Evolutionary conservation across 495 filamentous ascomycete genomes (phyloP).

Genomic region (Aspergillus avenaceus): DNA sequence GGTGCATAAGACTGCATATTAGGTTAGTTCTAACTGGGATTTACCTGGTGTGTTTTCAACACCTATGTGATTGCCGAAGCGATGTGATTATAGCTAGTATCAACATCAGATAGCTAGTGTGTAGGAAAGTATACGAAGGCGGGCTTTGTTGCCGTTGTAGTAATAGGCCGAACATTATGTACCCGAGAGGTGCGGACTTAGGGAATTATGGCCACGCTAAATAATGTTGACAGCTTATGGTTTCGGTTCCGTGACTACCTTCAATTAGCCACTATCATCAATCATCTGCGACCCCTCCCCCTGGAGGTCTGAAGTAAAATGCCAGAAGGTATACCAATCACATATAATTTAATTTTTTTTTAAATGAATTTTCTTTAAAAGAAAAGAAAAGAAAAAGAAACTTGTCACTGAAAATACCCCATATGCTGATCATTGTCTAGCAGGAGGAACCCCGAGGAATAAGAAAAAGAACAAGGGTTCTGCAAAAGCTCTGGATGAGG

Average conservation of each 20-base stretch:
- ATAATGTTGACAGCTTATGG: constrained; percentile 40
- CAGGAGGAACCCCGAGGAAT: constrained; percentile 61
- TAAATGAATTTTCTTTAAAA: too few species aligned
- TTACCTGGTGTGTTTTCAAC: too few species aligned
- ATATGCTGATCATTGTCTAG: constrained; percentile 13
- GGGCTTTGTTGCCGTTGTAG: not conserved
- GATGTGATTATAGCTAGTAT: too few species aligned
- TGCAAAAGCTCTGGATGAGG: constrained; percentile 32
- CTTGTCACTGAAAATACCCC: too few species aligned
- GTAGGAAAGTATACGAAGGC: not conserved
- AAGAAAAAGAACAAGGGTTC: constrained; percentile 65
- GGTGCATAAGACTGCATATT: too few species aligned
- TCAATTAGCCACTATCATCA: not conserved
- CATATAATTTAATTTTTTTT: too few species aligned
- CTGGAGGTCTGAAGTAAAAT: constrained; percentile 19
- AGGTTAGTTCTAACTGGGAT: too few species aligned
- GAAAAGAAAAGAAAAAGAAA: too few species aligned
- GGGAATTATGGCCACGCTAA: constrained; percentile 24
- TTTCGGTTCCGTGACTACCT: constrained; percentile 7
- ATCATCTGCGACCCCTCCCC: not conserved
- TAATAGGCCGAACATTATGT: constrained; percentile 2
- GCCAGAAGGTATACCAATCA: constrained; percentile 35
- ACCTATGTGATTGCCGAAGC: too few species aligned
- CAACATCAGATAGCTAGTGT: not conserved
- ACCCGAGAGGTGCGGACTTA: constrained; percentile 12